These are phyloP conservation scores for Phaeophleospora eucalypticola DNA, from an alignment of 2,329 filamentous ascomycete genomes.

Conservation along the genomic window DNA sequence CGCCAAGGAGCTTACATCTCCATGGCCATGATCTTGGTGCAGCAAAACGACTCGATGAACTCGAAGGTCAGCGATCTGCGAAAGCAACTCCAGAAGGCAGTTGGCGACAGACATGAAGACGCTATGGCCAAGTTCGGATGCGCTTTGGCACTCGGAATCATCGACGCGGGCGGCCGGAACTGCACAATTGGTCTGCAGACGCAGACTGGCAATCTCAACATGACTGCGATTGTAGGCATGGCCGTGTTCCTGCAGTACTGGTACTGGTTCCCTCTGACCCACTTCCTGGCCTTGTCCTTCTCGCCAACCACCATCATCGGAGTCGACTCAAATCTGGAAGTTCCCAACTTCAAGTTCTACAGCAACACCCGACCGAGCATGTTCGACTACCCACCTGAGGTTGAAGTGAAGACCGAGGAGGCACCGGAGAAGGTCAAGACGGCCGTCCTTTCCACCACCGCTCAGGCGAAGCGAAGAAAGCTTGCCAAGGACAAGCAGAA, in stretches of 20 bases:
- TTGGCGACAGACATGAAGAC: constrained; percentile 92
- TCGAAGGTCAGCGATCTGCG: constrained; percentile 88
- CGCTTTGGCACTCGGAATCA: constrained; percentile 89
- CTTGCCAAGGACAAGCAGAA: constrained; percentile 91
- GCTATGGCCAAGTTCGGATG: constrained; percentile 99
- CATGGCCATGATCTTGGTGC: constrained; percentile 97
- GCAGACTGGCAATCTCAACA: constrained; percentile 96
- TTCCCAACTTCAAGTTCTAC: constrained; percentile 92
- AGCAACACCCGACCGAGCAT: constrained; percentile 90
- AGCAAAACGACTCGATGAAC: constrained; percentile 98
- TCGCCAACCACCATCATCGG: constrained; percentile 95
- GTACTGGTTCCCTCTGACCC: constrained; percentile 99
- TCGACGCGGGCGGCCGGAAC: constrained; percentile 95
- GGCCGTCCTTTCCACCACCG: constrained; percentile 91
- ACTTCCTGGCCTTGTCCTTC: constrained; percentile 94
- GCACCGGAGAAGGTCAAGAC: constrained; percentile 91
- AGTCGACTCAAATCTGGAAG: constrained; percentile 87
- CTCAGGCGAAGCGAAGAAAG: constrained; percentile 90
- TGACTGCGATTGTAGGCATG: constrained; percentile 96
- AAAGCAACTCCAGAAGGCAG: constrained; percentile 90
- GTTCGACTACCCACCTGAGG: constrained; percentile 96
- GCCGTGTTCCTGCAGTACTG: constrained; percentile 98
- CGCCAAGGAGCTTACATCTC: constrained; percentile 93
- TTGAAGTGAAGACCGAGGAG: constrained; percentile 91
- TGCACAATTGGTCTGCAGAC: constrained; percentile 98